Conservation (phyloP, 2,329 filamentous ascomycete genomes). For the Aspergillus ibericus region DNA sequence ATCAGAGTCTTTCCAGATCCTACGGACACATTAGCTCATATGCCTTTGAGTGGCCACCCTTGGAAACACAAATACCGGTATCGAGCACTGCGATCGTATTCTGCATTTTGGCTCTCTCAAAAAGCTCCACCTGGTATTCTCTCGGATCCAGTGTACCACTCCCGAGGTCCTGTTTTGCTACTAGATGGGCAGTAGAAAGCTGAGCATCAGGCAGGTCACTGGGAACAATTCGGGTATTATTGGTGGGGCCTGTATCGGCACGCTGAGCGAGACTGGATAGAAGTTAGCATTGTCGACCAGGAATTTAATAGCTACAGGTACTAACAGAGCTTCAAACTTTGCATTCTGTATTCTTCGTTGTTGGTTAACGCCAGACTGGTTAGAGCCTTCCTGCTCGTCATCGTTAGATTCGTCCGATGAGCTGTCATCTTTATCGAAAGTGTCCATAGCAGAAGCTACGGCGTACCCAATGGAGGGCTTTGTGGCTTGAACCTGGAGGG, state of each 20-base stretch:
- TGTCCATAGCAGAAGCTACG: no score
- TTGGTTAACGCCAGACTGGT: conserved; percentile 36
- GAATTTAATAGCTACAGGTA: conserved; percentile 1
- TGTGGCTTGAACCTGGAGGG: neutral
- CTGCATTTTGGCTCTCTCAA: conserved; percentile 76
- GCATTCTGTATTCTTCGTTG: conserved; percentile 53
- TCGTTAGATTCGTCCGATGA: conserved; percentile 31
- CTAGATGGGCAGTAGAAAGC: conserved; percentile 55
- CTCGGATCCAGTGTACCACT: conserved; percentile 73
- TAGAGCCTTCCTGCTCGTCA: conserved; percentile 25
- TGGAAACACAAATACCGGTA: conserved; percentile 58
- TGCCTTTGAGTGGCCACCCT: no score
- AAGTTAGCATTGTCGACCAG: conserved; percentile 8
- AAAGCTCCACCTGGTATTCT: conserved; percentile 90
- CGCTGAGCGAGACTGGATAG: conserved; percentile 40
- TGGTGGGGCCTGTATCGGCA: conserved; percentile 44
- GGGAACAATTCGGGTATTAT: conserved; percentile 38
- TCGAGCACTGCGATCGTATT: conserved; percentile 94
- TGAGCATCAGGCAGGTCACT: conserved; percentile 43
- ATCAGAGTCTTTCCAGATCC: conserved; percentile 97
- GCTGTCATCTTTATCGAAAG: conserved; percentile 8
- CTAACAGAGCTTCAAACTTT: conserved; percentile 51
- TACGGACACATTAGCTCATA: conserved; percentile 29
- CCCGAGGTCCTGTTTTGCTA: conserved; percentile 53
- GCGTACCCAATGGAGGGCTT: neutral